Evolutionary conservation across 2,329 filamentous ascomycete genomes (phyloP), one percentile per base, ranked within the genome.

Genomic region (Xylaria sp.): DNA sequence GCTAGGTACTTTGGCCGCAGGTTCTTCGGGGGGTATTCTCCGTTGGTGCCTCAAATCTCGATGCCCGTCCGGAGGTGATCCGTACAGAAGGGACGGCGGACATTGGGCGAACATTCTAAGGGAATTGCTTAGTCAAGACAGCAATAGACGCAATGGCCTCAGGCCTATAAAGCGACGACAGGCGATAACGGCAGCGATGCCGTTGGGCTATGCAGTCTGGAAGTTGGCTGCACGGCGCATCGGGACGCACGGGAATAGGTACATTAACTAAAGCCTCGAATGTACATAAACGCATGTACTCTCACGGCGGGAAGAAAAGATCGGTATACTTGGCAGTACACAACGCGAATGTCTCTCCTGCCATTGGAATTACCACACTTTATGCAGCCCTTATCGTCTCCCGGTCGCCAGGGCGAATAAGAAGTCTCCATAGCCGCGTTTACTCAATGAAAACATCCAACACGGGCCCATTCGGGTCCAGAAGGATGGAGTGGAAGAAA

Each of bases 351-450:
- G 23, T 65, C 59, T n/a, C 52, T 56, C 47, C 51, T 55, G 23
- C 23, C 49, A 16, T 7, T 51, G 49, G 13, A 35, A 51, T 23
- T 34, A 16, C 42, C 37, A 50, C 61, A 55, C 13, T 49, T 19
- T 51, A 46, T 62, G 55, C 57, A 55, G 54, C 23, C 54, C 58
- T 64, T 63, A 63, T 60, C 59, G 48, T 48, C 49, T 60, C 59
- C 62, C 37, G 23, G 48, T 55, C 59, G 19, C n/a, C 39, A 54
- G 23, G 30, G 58, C 57, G 52, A 62, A 62, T 59, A 48, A 57
- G 57, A 58, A 16, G 47, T 19, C 30, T 30, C 23, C 49, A 3
- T 51, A 9, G 3, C 23, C 23, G 18, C 49, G 23, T 51, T 35
- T 51, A 35, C 49, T 51, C 23, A 35, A 51, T 23, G 11, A 35